Base-by-base conservation (phyloP, 345 rosid species). In the Garcia nutans region DNA sequence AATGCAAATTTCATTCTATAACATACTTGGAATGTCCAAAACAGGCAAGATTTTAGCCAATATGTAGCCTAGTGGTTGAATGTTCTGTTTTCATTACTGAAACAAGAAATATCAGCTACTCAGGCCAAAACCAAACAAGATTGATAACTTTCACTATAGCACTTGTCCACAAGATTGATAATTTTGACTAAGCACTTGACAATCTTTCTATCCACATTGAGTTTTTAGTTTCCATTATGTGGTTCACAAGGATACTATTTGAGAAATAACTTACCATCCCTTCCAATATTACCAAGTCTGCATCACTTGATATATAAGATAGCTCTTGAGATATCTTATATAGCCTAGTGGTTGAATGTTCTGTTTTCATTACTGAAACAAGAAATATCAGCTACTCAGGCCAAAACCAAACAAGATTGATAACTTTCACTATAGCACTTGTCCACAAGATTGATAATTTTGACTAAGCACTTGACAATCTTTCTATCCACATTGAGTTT, bases 301-400 rank as follows among this genome's bases (percentile, higher is more conserved):
- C 97, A 79, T 93, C 99, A 62, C 86, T 86, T 8, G 93, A 86
- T 65, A 93, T 86, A 86, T 88, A 93, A 16, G 97, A 97, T 64
- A 93, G 87, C 86, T 91, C 97, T 81, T 90, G 98, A 33, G 97
- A 88, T 78, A 96, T n/a, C n/a, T n/a, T n/a, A n/a, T n/a, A n/a
- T n/a, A n/a, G n/a, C n/a, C n/a, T n/a, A n/a, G n/a, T n/a, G n/a
- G n/a, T n/a, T n/a, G n/a, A n/a, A n/a, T n/a, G n/a, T n/a, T n/a
- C n/a, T n/a, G n/a, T n/a, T n/a, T n/a, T n/a, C n/a, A n/a, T n/a
- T n/a, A n/a, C n/a, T n/a, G n/a, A n/a, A n/a, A n/a, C n/a, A n/a
- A n/a, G n/a, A n/a, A n/a, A n/a, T n/a, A n/a, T n/a, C n/a, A n/a
- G n/a, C n/a, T n/a, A n/a, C 55, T 13, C 3, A 50, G 20, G 56